These are phyloP conservation scores for Eucalyptus polybractea DNA, from an alignment of 345 rosid species.

Conservation along the genomic window DNA sequence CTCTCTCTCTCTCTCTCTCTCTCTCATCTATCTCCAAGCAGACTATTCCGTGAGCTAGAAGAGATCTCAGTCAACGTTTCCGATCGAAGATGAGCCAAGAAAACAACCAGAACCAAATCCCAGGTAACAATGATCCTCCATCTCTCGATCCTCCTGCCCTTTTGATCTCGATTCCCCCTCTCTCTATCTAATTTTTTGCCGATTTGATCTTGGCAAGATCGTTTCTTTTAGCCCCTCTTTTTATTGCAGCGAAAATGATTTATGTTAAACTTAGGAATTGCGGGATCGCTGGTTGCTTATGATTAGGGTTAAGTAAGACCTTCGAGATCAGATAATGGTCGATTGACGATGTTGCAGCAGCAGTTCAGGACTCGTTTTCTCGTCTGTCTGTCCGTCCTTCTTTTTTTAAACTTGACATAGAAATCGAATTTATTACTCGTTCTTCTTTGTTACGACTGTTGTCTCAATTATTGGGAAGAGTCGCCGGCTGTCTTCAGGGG, in stretches of 20 bases:
- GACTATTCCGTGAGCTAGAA: background rate
- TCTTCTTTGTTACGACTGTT: background rate
- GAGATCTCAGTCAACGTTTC: background rate
- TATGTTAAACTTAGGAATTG: background rate
- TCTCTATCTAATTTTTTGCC: background rate
- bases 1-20: background rate
- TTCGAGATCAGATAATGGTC: background rate
- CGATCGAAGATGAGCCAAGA: slow-evolving; percentile 10
- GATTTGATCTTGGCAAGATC: background rate
- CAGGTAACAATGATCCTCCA: background rate
- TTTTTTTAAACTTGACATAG: background rate
- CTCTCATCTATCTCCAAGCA: background rate
- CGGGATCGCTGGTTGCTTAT: background rate
- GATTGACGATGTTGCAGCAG: background rate
- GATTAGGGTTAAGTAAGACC: background rate
- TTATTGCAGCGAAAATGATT: background rate
- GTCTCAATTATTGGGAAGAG: background rate
- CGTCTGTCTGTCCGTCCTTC: background rate
- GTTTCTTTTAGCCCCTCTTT: background rate
- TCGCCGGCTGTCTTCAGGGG: background rate
- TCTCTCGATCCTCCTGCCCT: background rate
- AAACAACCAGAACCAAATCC: slow-evolving; percentile 5
- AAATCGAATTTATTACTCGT: background rate
- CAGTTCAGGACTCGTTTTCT: background rate
- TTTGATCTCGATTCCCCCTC: background rate